Conservation (phyloP, 495 filamentous ascomycete genomes). For the Achaetomiella virescens region DNA sequence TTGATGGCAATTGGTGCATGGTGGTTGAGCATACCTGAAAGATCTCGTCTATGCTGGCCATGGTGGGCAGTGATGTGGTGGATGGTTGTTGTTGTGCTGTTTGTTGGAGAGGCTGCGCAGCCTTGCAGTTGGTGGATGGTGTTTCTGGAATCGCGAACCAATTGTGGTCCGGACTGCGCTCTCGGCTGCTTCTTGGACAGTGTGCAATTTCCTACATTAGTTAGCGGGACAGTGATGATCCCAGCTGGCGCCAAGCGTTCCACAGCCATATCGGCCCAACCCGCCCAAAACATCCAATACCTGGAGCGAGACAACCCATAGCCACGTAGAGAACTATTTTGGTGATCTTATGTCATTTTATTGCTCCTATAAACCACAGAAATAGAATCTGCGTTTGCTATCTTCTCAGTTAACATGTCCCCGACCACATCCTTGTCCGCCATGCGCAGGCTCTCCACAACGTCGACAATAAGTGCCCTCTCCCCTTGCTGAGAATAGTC, state of each 20-base stretch:
- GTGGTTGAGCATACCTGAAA: conserved; percentile 59
- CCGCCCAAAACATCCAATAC: no score
- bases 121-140: not conserved
- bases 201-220: no score
- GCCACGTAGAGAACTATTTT: no score
- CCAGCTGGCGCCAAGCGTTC: no score
- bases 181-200: no score
- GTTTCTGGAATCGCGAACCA: no score
- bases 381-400: no score
- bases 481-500: conserved; percentile 7
- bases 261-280: no score
- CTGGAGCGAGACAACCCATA: no score
- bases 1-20: not conserved
- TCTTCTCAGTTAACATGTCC: conserved; percentile 42
- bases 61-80: conserved; percentile 30
- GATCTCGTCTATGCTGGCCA: conserved; percentile 75
- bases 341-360: no score
- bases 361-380: not conserved
- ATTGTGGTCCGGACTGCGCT: not conserved
- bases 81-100: conserved; percentile 4
- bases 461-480: conserved; percentile 33
- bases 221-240: no score
- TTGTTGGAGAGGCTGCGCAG: not conserved
- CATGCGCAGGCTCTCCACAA: conserved; percentile 56
- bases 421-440: conserved; percentile 53